These are phyloP conservation scores for Pluteus cervinus DNA, from an alignment of 768 basidiomycete species.

Conservation along the genomic window DNA sequence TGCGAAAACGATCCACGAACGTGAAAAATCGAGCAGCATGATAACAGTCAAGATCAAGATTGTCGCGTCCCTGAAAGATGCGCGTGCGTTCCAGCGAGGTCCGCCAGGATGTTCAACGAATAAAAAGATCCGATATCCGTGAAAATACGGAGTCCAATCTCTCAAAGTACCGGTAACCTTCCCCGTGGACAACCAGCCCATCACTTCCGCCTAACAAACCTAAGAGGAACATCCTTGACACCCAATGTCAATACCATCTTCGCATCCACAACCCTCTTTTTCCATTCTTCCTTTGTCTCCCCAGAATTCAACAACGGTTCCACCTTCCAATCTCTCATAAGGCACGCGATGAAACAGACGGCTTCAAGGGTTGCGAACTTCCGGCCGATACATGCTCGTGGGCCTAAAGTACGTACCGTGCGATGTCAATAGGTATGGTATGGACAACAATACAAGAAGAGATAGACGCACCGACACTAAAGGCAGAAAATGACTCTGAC, in stretches of 20 bases:
- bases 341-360: constrained; percentile 31
- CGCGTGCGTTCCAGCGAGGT: no score
- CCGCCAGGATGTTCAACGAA: no score
- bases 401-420: constrained; percentile 22
- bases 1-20: no score
- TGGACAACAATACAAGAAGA: not conserved
- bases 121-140: no score
- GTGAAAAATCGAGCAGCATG: no score
- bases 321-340: constrained; percentile 36
- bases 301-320: constrained; percentile 20
- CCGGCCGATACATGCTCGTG: constrained; percentile 34
- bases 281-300: constrained; percentile 24
- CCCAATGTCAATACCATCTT: constrained; percentile 18
- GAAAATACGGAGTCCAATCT: no score
- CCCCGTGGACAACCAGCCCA: no score
- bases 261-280: constrained; percentile 15
- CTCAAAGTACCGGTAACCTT: no score
- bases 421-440: not conserved
- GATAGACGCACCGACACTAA: constrained; percentile 7
- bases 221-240: constrained; percentile 12
- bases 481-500: constrained; percentile 7
- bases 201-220: constrained; percentile 8
- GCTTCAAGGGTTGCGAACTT: constrained; percentile 36
- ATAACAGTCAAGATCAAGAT: no score
- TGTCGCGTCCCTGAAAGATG: no score